phyloP scores from a whole-genome alignment of 257 asterid genomes.

The Solanum sparsipilum region DNA sequence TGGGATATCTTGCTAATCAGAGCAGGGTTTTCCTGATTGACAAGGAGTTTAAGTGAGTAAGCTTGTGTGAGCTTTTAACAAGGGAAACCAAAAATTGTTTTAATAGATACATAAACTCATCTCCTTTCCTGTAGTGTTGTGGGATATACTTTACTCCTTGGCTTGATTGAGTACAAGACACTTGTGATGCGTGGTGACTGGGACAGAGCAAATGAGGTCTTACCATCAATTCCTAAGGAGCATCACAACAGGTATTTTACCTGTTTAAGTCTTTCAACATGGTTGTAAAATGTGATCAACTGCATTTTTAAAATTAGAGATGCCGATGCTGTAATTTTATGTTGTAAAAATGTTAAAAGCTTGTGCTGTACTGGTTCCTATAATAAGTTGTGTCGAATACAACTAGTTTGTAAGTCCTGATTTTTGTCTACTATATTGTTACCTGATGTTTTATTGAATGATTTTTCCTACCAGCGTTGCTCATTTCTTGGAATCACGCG shows the following conservation, averaged over 20 bases:
- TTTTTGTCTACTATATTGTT: not conserved
- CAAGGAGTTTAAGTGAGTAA: constrained; percentile 93
- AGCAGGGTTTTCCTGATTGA: constrained; percentile 84
- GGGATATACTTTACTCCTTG: constrained; percentile 75
- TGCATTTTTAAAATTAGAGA: not conserved
- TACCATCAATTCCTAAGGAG: constrained; percentile 84
- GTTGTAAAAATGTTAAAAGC: not conserved
- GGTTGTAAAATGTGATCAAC: not conserved
- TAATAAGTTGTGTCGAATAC: not conserved
- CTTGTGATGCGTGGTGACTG: constrained; percentile 95
- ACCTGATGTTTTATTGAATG: not conserved
- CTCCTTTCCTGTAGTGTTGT: constrained; percentile 50
- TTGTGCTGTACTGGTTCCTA: not conserved
- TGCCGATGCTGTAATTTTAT: not conserved
- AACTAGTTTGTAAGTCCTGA: not conserved
- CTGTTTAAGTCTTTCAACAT: not conserved
- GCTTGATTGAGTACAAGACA: constrained; percentile 95
- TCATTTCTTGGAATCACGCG: constrained; percentile 93
- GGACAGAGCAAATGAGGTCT: constrained; percentile 74
- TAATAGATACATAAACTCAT: not conserved
- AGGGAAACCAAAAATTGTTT: not conserved
- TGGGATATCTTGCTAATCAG: constrained; percentile 92
- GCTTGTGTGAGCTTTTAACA: not conserved
- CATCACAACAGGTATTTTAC: constrained; percentile 65
- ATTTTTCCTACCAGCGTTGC: constrained; percentile 49